Conservation (phyloP, 192 early-diverging fungal species). For the Rhizoclosmatium globosum region DNA sequence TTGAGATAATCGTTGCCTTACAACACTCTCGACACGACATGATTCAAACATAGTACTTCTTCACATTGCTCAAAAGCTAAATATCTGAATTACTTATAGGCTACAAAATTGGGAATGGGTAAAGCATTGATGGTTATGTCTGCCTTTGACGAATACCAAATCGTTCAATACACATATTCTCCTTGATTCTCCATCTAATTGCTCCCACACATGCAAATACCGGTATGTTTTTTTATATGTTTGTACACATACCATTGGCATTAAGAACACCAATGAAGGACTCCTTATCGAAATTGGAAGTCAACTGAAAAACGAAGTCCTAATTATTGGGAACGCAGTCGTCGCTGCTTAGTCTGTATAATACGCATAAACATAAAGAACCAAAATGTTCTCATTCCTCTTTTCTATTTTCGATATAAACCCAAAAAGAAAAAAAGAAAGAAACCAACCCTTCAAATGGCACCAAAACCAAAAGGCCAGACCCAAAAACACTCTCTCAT, state of each 20-base stretch:
- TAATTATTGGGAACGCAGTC: slow-evolving; percentile 3
- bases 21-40: no score
- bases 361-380: background rate
- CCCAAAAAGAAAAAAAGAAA: background rate
- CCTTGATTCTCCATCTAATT: slow-evolving; percentile 32
- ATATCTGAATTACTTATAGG: background rate
- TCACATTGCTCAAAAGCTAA: no score
- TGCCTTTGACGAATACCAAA: slow-evolving; percentile 40
- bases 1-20: no score
- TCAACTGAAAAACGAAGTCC: slow-evolving; percentile 18
- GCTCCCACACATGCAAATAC: slow-evolving; percentile 36
- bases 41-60: no score
- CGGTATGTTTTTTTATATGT: slow-evolving; percentile 1
- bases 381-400: background rate
- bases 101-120: slow-evolving; percentile 35
- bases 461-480: background rate
- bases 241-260: background rate
- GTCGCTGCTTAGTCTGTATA: background rate
- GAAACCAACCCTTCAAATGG: background rate
- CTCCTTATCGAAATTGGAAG: slow-evolving; percentile 35
- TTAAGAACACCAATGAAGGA: background rate
- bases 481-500: slow-evolving; percentile 65
- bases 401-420: no score
- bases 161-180: slow-evolving; percentile 34
- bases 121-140: slow-evolving; percentile 35